phyloP scores from a whole-genome alignment of 2,329 filamentous ascomycete species.

The Byssothecium circinans region DNA sequence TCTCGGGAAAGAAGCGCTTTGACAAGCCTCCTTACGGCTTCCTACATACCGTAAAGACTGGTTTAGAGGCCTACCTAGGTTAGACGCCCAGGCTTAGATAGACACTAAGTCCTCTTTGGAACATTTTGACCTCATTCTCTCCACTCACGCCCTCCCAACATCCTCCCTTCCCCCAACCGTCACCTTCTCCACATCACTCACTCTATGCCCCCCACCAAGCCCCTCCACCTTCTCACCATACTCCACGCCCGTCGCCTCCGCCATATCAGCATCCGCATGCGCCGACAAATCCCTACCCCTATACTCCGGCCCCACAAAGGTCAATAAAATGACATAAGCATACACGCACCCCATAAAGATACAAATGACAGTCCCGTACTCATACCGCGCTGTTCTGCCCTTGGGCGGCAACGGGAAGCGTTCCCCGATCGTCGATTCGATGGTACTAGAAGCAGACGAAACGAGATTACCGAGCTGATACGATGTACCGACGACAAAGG shows the following conservation, averaged over 20 bases:
- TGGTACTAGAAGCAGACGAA: conserved; percentile 69
- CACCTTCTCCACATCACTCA: conserved; percentile 13
- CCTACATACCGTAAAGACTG: too few species aligned
- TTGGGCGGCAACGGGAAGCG: conserved; percentile 68
- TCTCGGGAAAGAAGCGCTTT: too few species aligned
- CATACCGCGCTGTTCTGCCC: conserved; percentile 38
- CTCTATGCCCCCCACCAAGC: background rate
- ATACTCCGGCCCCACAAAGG: conserved; percentile 62
- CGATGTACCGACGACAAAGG: conserved; percentile 72
- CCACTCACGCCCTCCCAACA: background rate
- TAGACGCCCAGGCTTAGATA: too few species aligned
- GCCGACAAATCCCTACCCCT: conserved; percentile 40
- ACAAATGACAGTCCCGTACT: conserved; percentile 81
- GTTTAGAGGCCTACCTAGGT: too few species aligned
- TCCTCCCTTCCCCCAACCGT: conserved; percentile 7
- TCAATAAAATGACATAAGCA: conserved; percentile 63
- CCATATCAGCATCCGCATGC: conserved; percentile 39
- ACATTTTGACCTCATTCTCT: too few species aligned
- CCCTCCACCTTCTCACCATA: conserved; percentile 9
- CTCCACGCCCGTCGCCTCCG: conserved; percentile 21
- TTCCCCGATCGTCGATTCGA: conserved; percentile 75
- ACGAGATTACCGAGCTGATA: conserved; percentile 80
- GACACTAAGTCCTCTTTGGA: too few species aligned
- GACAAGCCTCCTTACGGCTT: too few species aligned
- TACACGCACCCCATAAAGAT: conserved; percentile 90